These are phyloP conservation scores for Pseudogymnoascus sp. DNA, from an alignment of 2,329 filamentous ascomycete species.

Conservation along the genomic window DNA sequence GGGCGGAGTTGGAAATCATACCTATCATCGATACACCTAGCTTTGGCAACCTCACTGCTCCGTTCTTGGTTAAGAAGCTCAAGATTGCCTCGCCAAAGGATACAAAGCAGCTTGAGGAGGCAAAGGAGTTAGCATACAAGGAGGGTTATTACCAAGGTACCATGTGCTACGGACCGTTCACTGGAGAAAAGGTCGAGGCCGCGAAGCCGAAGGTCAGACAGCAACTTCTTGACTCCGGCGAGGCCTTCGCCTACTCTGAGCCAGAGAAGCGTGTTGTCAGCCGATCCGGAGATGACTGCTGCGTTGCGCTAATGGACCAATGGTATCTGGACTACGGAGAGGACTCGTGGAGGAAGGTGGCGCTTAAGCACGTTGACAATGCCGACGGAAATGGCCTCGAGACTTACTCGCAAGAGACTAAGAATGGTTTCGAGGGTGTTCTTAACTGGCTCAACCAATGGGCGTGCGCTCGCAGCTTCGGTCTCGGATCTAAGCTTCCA, in stretches of 20 bases:
- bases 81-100: slow-evolving; percentile 98
- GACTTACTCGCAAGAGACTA: slow-evolving; percentile 69
- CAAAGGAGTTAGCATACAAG: slow-evolving; percentile 94
- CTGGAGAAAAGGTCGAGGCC: slow-evolving; percentile 74
- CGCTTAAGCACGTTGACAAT: slow-evolving; percentile 63
- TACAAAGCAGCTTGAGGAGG: slow-evolving; percentile 78
- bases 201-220: slow-evolving; percentile 80
- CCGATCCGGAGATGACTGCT: slow-evolving; percentile 84
- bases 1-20: slow-evolving; percentile 82
- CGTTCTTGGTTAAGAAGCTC: slow-evolving; percentile 76
- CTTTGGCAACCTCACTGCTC: slow-evolving; percentile 78
- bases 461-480: slow-evolving; percentile 88
- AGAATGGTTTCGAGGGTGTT: slow-evolving; percentile 73
- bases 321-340: slow-evolving; percentile 98
- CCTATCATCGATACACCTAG: slow-evolving; percentile 84
- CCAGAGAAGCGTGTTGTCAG: slow-evolving; percentile 85
- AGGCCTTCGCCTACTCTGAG: slow-evolving; percentile 88
- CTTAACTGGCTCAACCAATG: slow-evolving; percentile 91
- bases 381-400: slow-evolving; percentile 61
- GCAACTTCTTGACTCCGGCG: slow-evolving; percentile 63
- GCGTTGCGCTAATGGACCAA: slow-evolving; percentile 87
- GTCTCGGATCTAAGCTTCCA: slow-evolving; percentile 85
- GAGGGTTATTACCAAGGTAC: slow-evolving; percentile 94
- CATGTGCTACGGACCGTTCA: slow-evolving; percentile 81
- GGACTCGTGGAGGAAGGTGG: slow-evolving; percentile 72